Base-by-base conservation (phyloP, 23 red algal genomes). In the Agarophyton chilense region DNA sequence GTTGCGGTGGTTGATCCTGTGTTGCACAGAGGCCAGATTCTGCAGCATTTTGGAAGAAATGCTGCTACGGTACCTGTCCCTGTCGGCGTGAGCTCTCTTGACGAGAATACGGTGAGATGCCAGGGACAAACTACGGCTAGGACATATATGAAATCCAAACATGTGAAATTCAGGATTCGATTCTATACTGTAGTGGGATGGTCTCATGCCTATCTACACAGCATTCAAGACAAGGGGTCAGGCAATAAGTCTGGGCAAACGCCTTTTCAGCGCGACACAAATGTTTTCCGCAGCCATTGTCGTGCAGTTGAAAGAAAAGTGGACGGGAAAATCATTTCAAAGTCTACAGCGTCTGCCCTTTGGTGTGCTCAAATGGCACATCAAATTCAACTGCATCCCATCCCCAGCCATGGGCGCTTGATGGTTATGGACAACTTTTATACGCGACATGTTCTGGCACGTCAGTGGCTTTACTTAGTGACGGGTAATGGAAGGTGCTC, bases 81-180 rank as follows among this genome's bases (percentile, higher is more conserved):
- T 36, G 32, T 49, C 14, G 43, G 43, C 17, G 68, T 74, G 9
- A 36, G 12, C 68, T 36, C 68, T 17, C 19, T 40, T 10, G 68
- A 11, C 32, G 10, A 74, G 43, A 74, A 74, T 40, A 74, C 68
- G 36, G 32, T 74, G 19, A 42, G 68, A 22, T 38, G 68, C 43
- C 36, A 74, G n/a, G 68, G 68, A 8, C 22, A 34, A 34, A 74
- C 43, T 49, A 29, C 29, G 18, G 68, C 68, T 13, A 42, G 29
- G 16, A 36, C 68, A 12, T 74, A 74, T 38, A 74, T 74, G 68
- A 74, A 74, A 34, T 74, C 68, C 18, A 74, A 74, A 34, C 68
- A 10, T 8, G 68, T 74, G 32, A 74, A 36, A 49, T n/a, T n/a
- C n/a, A n/a, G n/a, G n/a, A n/a, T n/a, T n/a, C n/a, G n/a, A n/a